Conservation (phyloP, 306 rosid genomes). For the Begonia masoniana region DNA sequence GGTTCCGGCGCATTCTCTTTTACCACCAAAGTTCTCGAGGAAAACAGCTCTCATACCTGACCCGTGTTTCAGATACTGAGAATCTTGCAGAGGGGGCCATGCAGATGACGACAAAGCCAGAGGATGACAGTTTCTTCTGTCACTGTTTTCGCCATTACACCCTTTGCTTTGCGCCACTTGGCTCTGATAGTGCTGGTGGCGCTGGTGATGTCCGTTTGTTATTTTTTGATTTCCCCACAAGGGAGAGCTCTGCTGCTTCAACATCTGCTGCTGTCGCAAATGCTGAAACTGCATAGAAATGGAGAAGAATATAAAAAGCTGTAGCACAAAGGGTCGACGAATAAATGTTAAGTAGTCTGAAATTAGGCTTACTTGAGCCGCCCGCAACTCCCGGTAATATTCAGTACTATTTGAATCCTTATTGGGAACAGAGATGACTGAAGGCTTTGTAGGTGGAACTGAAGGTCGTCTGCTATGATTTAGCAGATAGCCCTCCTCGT, state of each 20-base stretch:
- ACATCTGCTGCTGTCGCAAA: conserved; percentile 37
- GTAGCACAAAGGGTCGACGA: neutral
- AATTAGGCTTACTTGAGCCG: conserved; percentile 27
- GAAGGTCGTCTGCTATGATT: conserved; percentile 17
- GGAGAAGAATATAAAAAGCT: neutral
- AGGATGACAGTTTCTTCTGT: conserved; percentile 8
- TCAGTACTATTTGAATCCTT: conserved; percentile 10
- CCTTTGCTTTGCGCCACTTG: no score
- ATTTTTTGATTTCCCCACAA: conserved; percentile 19
- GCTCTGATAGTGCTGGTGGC: conserved; percentile 11
- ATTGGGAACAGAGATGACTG: conserved; percentile 13
- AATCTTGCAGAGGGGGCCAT: conserved; percentile 53
- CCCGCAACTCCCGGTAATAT: conserved; percentile 26
- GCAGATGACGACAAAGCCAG: conserved; percentile 36
- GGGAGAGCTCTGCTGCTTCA: conserved; percentile 26
- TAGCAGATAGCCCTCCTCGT: conserved; percentile 10
- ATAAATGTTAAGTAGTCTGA: neutral
- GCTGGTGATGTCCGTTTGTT: conserved; percentile 10
- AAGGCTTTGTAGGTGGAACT: no score
- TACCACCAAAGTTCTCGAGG: conserved; percentile 10
- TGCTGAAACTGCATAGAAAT: conserved; percentile 27
- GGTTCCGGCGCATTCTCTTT: conserved; percentile 54
- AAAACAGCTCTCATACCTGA: conserved; percentile 42
- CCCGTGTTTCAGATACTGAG: conserved; percentile 25
- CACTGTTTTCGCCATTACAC: conserved; percentile 16